These are phyloP conservation scores for Globisporangium barbulae DNA, from an alignment of 352 stramenopile genomes.

Conservation along the genomic window DNA sequence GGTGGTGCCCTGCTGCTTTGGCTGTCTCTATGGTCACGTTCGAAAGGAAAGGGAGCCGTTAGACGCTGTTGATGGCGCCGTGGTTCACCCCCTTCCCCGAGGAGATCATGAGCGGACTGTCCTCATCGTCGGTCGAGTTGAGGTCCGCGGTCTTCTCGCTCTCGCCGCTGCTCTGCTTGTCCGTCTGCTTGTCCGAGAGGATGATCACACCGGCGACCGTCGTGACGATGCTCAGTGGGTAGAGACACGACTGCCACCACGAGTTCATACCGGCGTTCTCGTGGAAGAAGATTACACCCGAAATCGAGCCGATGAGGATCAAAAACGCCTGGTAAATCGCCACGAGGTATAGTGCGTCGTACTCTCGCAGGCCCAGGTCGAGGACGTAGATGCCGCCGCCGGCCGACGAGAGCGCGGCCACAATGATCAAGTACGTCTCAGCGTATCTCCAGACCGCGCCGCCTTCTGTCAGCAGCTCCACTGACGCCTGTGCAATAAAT, in stretches of 20 bases:
- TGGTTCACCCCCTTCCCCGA: constrained; percentile 34
- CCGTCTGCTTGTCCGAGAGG: constrained; percentile 76
- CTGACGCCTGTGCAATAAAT: constrained; percentile 44
- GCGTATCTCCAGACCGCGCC: constrained; percentile 54
- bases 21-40: constrained; percentile 9
- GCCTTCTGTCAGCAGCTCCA: constrained; percentile 77
- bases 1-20: background rate
- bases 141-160: constrained; percentile 30
- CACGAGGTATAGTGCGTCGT: constrained; percentile 85
- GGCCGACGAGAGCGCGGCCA: constrained; percentile 52
- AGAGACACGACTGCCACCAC: constrained; percentile 78
- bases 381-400: constrained; percentile 81
- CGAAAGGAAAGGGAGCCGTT: background rate
- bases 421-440: constrained; percentile 79
- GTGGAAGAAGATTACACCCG: constrained; percentile 86
- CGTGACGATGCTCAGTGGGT: constrained; percentile 73
- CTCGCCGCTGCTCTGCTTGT: constrained; percentile 34
- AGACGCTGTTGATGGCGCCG: constrained; percentile 28
- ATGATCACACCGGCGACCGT: constrained; percentile 80
- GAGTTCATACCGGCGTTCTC: constrained; percentile 79
- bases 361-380: constrained; percentile 71
- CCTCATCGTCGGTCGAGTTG: constrained; percentile 38
- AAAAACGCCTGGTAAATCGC: constrained; percentile 84
- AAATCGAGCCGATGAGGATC: constrained; percentile 83
- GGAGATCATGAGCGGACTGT: constrained; percentile 41